phyloP scores from a whole-genome alignment of 2,329 filamentous ascomycete species.

The Nemania sp. region DNA sequence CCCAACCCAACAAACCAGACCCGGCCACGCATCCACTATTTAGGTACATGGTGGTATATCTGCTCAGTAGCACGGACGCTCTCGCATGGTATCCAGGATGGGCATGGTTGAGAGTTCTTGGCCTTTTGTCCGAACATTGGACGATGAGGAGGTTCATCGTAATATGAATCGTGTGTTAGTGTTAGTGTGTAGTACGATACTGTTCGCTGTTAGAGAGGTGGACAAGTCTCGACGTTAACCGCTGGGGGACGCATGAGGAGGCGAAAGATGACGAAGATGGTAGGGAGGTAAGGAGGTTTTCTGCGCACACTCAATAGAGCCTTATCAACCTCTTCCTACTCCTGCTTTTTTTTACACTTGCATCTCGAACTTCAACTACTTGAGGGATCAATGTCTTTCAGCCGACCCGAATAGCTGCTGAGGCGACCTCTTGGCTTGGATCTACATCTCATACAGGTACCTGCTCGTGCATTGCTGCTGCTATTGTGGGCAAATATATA shows the following conservation, averaged over 20 bases:
- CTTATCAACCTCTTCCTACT: too few relatives aligned
- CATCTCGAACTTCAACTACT: too few relatives aligned
- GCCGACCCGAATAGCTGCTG: too few relatives aligned
- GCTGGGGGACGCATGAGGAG: not conserved
- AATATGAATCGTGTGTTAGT: slow-evolving; percentile 23
- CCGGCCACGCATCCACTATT: not conserved
- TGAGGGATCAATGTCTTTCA: too few relatives aligned
- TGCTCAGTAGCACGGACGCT: slow-evolving; percentile 2
- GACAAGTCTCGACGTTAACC: not conserved
- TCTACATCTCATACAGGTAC: not conserved
- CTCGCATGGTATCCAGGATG: slow-evolving; percentile 13
- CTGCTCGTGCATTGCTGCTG: not conserved
- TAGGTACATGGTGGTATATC: not conserved
- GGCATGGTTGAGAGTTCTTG: slow-evolving; percentile 26
- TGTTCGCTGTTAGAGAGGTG: not conserved
- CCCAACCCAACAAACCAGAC: not conserved
- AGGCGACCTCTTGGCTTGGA: too few relatives aligned
- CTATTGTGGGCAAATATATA: slow-evolving; percentile 1
- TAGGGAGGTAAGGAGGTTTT: not conserved
- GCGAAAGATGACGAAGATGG: too few relatives aligned
- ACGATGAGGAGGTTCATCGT: slow-evolving; percentile 31
- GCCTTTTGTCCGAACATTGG: slow-evolving; percentile 27
- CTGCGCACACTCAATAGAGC: not conserved
- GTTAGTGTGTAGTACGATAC: slow-evolving; percentile 13
- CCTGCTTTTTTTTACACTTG: too few relatives aligned